Conservation (phyloP, 768 basidiomycete species). For the Pleurotus djamor region DNA sequence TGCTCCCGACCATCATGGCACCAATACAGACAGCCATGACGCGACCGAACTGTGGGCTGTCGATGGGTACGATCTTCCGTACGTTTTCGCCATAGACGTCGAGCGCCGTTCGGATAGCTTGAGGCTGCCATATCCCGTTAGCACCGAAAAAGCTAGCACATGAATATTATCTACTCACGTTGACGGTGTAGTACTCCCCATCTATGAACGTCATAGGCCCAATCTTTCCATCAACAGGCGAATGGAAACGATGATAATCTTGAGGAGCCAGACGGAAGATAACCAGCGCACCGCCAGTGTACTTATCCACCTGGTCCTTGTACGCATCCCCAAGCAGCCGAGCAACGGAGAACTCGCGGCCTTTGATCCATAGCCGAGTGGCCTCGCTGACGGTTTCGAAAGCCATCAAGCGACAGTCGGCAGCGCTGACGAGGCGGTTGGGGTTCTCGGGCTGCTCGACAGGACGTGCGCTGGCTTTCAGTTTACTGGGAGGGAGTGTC, state of each 20-base stretch:
- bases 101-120: conserved; percentile 87
- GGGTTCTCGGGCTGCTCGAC: conserved; percentile 73
- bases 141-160: conserved; percentile 1
- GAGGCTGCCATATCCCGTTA: conserved; percentile 51
- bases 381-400: conserved; percentile 88
- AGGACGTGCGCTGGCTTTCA: conserved; percentile 81
- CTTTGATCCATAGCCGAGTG: conserved; percentile 95
- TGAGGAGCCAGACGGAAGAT: conserved; percentile 94
- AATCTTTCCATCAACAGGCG: conserved; percentile 80
- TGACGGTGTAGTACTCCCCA: conserved; percentile 97
- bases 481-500: conserved; percentile 51
- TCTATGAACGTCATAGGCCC: conserved; percentile 80
- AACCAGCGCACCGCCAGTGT: conserved; percentile 76
- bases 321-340: conserved; percentile 81
- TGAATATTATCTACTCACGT: conserved; percentile 41
- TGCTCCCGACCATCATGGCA: conserved; percentile 95
- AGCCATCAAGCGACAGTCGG: conserved; percentile 95
- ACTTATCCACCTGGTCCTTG: conserved; percentile 65
- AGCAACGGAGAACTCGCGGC: conserved; percentile 84
- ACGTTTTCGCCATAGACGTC: conserved; percentile 96
- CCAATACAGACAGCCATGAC: conserved; percentile 93
- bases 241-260: conserved; percentile 95
- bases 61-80: conserved; percentile 89
- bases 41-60: conserved; percentile 84
- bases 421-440: conserved; percentile 78